Evolutionary conservation across 2,329 filamentous ascomycete genomes (phyloP), one percentile per base, ranked within the genome.

Genomic region (Tympanopsis confertula): DNA sequence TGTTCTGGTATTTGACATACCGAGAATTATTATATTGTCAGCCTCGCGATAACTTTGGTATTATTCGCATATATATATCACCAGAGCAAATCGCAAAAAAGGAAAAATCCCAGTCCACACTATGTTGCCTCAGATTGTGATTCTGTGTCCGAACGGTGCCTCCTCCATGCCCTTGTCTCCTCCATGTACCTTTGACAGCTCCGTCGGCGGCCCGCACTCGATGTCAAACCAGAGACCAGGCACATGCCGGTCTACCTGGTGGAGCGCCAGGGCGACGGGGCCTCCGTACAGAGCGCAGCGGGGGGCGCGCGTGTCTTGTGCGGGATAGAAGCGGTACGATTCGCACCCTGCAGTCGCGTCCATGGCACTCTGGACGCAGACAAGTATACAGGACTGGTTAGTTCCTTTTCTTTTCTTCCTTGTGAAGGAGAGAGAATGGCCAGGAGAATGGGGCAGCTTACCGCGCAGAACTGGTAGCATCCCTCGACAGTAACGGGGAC

Each of bases 381-480:
- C 12, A 30, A 26, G 17, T 15, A 13, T 2, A 19, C 13, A 2
- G 14, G 14, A 4, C 17, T 19, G 3, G 18, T 15, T 15, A 3
- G 19, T 4, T 15, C 14, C n/a, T 13, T 30, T 3, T 35, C n/a
- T 13, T n/a, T n/a, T n/a, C n/a, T n/a, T n/a, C n/a, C n/a, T n/a
- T n/a, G n/a, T n/a, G n/a, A n/a, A n/a, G n/a, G n/a, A n/a, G n/a
- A n/a, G n/a, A n/a, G n/a, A n/a, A 30, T 30, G 19, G 18, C n/a
- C 15, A n/a, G 20, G 22, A 35, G 14, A 14, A 26, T 18, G 24
- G 29, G 20, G 19, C 20, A 7, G 47, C 48, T 54, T 45, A 57
- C 62, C 37, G 45, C 44, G 44, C 62, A 66, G 49, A 63, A 61
- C 41, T 62, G 52, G 47, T 54, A 65, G 49, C 63, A 65, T 2